phyloP scores from a whole-genome alignment of 2,329 filamentous ascomycete species.

The Ophiostoma montium region DNA sequence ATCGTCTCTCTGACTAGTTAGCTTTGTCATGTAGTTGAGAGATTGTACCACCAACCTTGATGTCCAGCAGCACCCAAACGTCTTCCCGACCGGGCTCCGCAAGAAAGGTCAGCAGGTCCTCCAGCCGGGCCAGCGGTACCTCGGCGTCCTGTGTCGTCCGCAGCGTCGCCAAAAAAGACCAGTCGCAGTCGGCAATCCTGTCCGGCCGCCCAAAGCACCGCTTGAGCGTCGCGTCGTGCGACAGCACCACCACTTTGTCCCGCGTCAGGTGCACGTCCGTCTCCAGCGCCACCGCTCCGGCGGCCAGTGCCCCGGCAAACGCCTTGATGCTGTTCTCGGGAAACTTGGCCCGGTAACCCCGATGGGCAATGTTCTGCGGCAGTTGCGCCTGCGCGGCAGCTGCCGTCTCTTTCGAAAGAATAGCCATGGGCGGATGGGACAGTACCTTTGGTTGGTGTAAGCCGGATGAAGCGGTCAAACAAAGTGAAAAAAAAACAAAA shows the following conservation, averaged over 20 bases:
- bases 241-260: conserved; percentile 74
- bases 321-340: conserved; percentile 73
- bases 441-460: too few species aligned
- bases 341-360: conserved; percentile 61
- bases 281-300: conserved; percentile 58
- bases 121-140: conserved; percentile 52
- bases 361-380: conserved; percentile 64
- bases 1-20: conserved; percentile 38
- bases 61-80: conserved; percentile 74
- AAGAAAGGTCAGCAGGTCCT: conserved; percentile 62
- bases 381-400: conserved; percentile 16
- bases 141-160: conserved; percentile 53
- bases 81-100: conserved; percentile 47
- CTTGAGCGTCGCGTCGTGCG: conserved; percentile 66
- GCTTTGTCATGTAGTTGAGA: too few species aligned
- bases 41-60: conserved; percentile 39
- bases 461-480: too few species aligned
- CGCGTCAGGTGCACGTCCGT: conserved; percentile 74
- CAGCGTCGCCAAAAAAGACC: conserved; percentile 55
- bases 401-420: too few species aligned
- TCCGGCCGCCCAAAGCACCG: conserved; percentile 68
- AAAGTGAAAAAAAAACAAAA: not conserved
- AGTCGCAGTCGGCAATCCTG: conserved; percentile 62
- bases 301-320: conserved; percentile 23
- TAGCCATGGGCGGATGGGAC: not conserved